A percentile compares a stretch with the other conserved stretches of the same genome.
phyloP scores from a whole-genome alignment of 2,329 filamentous ascomycete genomes.

The Penicillium olsonii region DNA sequence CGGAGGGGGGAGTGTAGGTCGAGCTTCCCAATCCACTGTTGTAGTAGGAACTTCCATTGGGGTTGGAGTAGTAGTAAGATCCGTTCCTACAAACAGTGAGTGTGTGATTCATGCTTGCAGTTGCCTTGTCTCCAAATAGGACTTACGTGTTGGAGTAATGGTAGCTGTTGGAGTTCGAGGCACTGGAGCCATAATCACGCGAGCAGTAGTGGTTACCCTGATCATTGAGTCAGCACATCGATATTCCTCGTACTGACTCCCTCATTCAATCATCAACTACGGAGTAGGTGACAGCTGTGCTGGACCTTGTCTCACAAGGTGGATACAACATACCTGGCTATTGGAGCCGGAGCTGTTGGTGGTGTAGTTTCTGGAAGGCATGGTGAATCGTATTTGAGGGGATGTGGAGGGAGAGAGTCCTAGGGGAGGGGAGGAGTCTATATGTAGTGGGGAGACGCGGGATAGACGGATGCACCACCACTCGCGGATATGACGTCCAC shows the following conservation, averaged over 20 bases:
- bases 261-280: too few species aligned
- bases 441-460: not conserved
- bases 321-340: slow-evolving; percentile 53
- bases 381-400: not conserved
- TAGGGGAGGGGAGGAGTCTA: not conserved
- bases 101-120: not conserved
- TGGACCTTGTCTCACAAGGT: too few species aligned
- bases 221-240: not conserved
- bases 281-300: not conserved
- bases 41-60: slow-evolving; percentile 69
- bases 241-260: too few species aligned
- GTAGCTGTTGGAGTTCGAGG: slow-evolving; percentile 56
- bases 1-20: slow-evolving; percentile 59
- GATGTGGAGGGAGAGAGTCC: not conserved
- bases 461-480: not conserved
- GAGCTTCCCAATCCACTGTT: slow-evolving; percentile 61
- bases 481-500: too few species aligned
- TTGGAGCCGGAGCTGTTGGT: slow-evolving; percentile 59
- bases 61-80: slow-evolving; percentile 73
- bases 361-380: slow-evolving; percentile 36
- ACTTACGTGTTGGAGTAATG: slow-evolving; percentile 67
- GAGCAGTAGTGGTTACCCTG: slow-evolving; percentile 70
- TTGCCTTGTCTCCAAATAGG: not conserved
- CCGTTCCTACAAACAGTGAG: slow-evolving; percentile 51
- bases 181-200: slow-evolving; percentile 62